Percentiles rank a stretch among this genome's conserved stretches.
phyloP scores from a whole-genome alignment of 2,329 filamentous ascomycete species.

The Fusarium continuum region DNA sequence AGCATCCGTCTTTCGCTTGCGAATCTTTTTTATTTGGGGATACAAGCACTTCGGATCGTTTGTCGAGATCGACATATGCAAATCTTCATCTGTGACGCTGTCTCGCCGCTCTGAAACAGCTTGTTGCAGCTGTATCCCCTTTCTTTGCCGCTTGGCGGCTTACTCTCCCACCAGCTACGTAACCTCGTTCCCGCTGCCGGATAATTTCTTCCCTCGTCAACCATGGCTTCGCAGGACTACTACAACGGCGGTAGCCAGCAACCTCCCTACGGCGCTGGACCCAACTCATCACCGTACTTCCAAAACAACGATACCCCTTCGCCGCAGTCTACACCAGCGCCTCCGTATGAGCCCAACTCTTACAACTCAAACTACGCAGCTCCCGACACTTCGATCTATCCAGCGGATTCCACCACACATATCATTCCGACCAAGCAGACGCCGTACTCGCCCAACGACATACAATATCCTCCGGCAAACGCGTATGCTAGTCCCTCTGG shows the following conservation, averaged over 20 bases:
- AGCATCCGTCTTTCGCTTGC: background rate
- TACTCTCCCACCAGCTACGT: constrained; percentile 8
- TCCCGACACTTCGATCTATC: constrained; percentile 34
- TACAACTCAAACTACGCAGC: constrained; percentile 45
- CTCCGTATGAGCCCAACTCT: constrained; percentile 48
- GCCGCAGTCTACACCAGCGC: constrained; percentile 50
- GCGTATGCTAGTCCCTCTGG: constrained; percentile 40
- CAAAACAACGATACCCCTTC: constrained; percentile 54
- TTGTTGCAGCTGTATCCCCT: constrained; percentile 26
- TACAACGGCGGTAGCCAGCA: constrained; percentile 60
- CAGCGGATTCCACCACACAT: constrained; percentile 28
- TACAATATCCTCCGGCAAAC: constrained; percentile 33
- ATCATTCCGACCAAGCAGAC: constrained; percentile 32
- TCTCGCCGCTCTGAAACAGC: constrained; percentile 24
- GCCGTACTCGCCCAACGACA: constrained; percentile 36
- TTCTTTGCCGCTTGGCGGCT: constrained; percentile 37
- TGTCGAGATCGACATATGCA: background rate
- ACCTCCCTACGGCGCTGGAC: constrained; percentile 48
- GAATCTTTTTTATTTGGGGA: background rate
- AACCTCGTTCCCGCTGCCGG: constrained; percentile 15
- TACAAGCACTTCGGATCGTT: background rate
- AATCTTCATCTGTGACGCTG: constrained; percentile 9
- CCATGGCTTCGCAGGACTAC: constrained; percentile 73
- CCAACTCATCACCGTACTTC: constrained; percentile 55
- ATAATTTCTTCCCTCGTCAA: constrained; percentile 14